These are phyloP conservation scores for Aspergillus versicolor DNA, from an alignment of 2,329 filamentous ascomycete species.

Conservation along the genomic window DNA sequence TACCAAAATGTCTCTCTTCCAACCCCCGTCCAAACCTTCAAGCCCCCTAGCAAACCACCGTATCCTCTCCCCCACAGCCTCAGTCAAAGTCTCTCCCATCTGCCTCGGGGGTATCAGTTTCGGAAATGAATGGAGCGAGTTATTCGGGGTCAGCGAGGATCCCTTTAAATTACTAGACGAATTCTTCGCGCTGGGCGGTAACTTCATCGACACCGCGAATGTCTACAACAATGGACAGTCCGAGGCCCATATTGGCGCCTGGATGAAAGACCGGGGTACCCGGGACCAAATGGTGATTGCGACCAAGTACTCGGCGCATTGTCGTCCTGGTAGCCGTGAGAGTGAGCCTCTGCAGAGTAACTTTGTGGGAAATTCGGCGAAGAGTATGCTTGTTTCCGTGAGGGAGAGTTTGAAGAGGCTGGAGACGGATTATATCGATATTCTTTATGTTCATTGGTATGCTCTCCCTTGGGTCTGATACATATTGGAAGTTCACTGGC, in stretches of 20 bases:
- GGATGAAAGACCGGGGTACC: conserved; percentile 47
- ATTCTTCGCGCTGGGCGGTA: neutral
- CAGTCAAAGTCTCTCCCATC: conserved; percentile 1
- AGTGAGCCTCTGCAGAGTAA: conserved; percentile 28
- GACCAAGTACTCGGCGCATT: conserved; percentile 21
- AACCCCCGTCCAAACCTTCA: neutral
- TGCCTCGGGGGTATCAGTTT: conserved; percentile 3
- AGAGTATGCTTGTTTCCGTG: conserved; percentile 6
- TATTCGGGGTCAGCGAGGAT: neutral
- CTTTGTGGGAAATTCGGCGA: conserved; percentile 16
- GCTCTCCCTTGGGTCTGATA: neutral
- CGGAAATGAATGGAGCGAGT: conserved; percentile 5
- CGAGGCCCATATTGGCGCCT: conserved; percentile 54
- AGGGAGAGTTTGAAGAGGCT: conserved; percentile 8
- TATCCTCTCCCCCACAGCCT: conserved; percentile 2
- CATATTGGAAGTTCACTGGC: too few relatives aligned
- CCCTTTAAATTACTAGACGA: neutral
- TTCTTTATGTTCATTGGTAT: conserved; percentile 14
- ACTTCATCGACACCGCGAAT: conserved; percentile 37
- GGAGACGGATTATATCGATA: conserved; percentile 11
- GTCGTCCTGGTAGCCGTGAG: conserved; percentile 39
- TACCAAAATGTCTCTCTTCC: conserved; percentile 4
- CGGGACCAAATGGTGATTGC: conserved; percentile 51
- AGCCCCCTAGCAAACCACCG: neutral
- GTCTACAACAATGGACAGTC: conserved; percentile 51